Evolutionary conservation across 805 yeast species (phyloP), one percentile per base, ranked within the genome.

Genomic region (Blastobotrys chiropterorum): DNA sequence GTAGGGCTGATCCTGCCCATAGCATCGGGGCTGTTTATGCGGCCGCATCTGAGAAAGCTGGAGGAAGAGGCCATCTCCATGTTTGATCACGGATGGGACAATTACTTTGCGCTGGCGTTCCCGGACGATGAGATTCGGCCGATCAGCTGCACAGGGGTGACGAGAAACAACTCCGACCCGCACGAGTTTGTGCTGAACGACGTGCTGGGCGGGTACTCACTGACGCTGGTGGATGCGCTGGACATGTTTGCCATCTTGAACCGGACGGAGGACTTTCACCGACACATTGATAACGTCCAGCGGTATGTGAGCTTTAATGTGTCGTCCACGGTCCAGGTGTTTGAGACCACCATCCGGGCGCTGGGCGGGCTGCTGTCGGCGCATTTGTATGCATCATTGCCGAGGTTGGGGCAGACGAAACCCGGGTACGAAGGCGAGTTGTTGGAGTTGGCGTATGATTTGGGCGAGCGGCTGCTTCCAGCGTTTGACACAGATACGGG

Each of bases 41-140:
- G n/a, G 43, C 43, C 19, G 20, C 43, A 40, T 16, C 20, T 40
- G 7, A 13, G 15, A 7, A 11, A 26, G 34, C 34, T 26, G 8
- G 8, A 26, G 34, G 34, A 26, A 6, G 34, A 26, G 11, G 34
- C 34, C 8, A 11, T 26, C 21, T 31, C 19, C 11, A 70, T 90
- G 34, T 88, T 90, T 59, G 68, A 80, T 51, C 92, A 85, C 67
- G 94, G 86, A 0, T 86, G 92, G 85, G 62, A 73, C 49, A 75
- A 82, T 8, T 90, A 90, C 65, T 71, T 85, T 71, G 65, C 67
- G 1, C 62, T 75, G 60, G 98, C 87, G 0, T 88, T 78, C 59
- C 97, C 97, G 0, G 78, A 71, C 20, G 98, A 90, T 66, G 74
- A 90, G 62, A 79, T 90, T 6, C 68, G 75, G 38, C 97, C 98